phyloP scores from a whole-genome alignment of 305 asterid species.

The Fraxinus velutina region DNA sequence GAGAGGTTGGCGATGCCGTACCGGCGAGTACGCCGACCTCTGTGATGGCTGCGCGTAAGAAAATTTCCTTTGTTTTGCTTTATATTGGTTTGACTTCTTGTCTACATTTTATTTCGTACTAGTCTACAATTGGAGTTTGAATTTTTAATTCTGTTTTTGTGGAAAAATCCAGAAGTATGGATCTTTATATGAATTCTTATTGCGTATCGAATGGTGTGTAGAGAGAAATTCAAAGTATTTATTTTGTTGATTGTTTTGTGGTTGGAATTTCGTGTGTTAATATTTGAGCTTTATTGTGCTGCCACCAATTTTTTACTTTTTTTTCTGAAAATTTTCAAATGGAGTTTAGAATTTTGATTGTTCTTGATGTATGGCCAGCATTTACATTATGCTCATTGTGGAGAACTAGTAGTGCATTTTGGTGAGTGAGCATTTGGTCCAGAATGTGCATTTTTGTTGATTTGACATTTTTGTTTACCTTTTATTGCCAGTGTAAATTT shows the following conservation, averaged over 20 bases:
- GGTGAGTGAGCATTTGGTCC: slow-evolving; percentile 13
- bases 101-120: neutral
- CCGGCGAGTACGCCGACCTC: slow-evolving; percentile 87
- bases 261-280: neutral
- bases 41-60: slow-evolving; percentile 97
- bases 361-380: neutral
- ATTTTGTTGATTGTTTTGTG: neutral
- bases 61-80: neutral
- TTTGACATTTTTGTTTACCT: neutral
- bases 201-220: neutral
- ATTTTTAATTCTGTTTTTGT: neutral
- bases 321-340: neutral
- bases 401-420: neutral
- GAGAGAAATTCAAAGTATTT: neutral
- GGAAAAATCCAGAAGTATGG: neutral
- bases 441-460: slow-evolving; percentile 8
- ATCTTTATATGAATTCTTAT: neutral
- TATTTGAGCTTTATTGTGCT: neutral
- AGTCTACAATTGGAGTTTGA: neutral
- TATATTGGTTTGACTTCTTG: slow-evolving; percentile 10
- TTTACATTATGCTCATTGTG: neutral
- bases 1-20: slow-evolving; percentile 93
- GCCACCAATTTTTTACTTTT: neutral
- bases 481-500: neutral
- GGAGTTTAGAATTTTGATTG: slow-evolving; percentile 11